Evolutionary conservation across 139 green algal species (phyloP).

Genomic region (Closterium sp.): DNA sequence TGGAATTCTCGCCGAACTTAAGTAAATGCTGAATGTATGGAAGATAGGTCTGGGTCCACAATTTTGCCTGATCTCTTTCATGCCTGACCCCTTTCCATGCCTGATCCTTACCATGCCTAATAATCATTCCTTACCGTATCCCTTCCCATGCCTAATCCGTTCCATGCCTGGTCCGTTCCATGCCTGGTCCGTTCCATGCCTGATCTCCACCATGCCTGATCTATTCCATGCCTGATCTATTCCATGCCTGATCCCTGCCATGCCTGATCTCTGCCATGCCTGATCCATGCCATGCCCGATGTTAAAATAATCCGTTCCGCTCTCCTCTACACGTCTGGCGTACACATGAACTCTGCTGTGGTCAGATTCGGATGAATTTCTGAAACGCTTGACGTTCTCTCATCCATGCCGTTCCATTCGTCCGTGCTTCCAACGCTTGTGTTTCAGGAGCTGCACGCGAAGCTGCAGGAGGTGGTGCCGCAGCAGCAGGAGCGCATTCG

Average conservation of each 20-base stretch:
- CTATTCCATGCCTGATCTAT: no score
- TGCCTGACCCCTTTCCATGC: neutral
- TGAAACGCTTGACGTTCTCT: neutral
- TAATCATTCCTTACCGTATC: no score
- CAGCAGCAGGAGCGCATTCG: conserved; percentile 71
- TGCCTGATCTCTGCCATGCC: no score
- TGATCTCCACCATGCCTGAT: no score
- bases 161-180: no score
- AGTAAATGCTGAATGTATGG: neutral
- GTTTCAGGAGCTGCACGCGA: neutral
- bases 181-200: no score
- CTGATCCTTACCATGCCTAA: no score
- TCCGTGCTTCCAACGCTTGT: neutral
- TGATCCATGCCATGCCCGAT: no score
- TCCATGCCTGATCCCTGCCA: no score
- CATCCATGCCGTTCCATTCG: neutral
- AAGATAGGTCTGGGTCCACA: neutral
- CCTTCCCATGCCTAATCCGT: no score
- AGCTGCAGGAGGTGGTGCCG: neutral
- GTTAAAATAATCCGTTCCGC: no score
- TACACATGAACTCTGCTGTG: neutral
- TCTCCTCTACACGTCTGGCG: neutral
- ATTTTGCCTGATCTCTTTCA: neutral
- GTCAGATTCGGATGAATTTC: neutral
- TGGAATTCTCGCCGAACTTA: neutral